phyloP scores from a whole-genome alignment of 176 grass and related monocot genomes.

The Eremochloa ophiuroides region DNA sequence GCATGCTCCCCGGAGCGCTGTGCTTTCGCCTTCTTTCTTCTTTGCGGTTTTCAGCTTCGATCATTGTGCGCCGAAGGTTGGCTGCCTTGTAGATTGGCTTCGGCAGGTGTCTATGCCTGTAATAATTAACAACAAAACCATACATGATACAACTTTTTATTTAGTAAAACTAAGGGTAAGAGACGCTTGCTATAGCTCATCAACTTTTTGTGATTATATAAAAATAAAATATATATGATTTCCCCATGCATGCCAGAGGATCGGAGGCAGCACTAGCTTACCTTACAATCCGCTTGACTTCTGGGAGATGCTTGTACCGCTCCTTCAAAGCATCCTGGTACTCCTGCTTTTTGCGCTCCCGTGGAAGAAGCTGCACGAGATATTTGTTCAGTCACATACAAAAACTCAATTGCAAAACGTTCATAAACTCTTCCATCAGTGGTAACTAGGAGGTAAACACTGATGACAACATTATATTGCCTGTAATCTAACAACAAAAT shows the following conservation, averaged over 20 bases:
- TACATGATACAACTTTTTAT: background rate
- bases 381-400: background rate
- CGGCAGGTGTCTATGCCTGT: constrained; percentile 84
- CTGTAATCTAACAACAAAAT: background rate
- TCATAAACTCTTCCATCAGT: background rate
- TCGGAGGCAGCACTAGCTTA: constrained; percentile 19
- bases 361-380: constrained; percentile 77
- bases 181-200: background rate
- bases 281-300: constrained; percentile 78
- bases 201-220: background rate
- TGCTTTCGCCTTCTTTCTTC: constrained; percentile 61
- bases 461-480: background rate
- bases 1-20: constrained; percentile 71
- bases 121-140: background rate
- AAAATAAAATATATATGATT: background rate
- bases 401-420: background rate
- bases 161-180: background rate
- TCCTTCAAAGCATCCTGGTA: constrained; percentile 75
- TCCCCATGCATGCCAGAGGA: background rate
- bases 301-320: constrained; percentile 78
- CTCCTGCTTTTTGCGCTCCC: constrained; percentile 83
- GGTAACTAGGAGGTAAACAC: background rate
- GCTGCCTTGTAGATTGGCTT: constrained; percentile 85
- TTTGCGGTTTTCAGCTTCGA: constrained; percentile 72
- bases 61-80: constrained; percentile 60